Evolutionary conservation across 345 rosid species (phyloP).

Genomic region (Acer negundo): DNA sequence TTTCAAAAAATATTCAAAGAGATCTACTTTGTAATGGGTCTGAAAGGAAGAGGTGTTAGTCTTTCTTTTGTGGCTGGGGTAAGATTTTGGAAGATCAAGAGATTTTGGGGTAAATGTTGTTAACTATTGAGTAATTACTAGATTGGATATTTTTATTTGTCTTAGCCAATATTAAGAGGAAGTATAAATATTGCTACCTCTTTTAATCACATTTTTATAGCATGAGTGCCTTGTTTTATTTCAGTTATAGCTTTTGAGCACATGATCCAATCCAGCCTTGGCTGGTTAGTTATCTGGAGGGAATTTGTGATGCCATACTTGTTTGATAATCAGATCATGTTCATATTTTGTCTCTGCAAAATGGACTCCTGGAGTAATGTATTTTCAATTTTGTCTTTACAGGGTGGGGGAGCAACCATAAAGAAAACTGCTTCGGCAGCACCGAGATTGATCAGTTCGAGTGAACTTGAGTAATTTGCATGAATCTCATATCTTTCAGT

Average conservation of each 20-base stretch:
- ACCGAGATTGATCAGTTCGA: conserved; percentile 82
- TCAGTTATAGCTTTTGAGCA: not conserved
- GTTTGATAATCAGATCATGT: not conserved
- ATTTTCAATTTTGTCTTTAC: conserved; percentile 21
- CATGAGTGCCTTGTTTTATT: not conserved
- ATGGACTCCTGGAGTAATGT: not conserved
- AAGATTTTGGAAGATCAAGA: not conserved
- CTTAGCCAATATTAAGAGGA: not conserved
- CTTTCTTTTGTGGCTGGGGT: not conserved
- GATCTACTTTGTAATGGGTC: not conserved
- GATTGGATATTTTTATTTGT: conserved; percentile 3
- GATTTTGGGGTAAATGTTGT: not conserved
- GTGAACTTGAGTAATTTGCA: conserved; percentile 81
- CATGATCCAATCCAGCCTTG: not conserved
- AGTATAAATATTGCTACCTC: not conserved
- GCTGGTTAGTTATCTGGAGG: not conserved
- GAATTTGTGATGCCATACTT: not conserved
- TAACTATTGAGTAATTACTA: not conserved
- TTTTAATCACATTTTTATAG: not conserved
- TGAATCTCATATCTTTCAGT: conserved; percentile 16
- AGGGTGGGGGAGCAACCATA: conserved; percentile 77
- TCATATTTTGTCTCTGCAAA: not conserved
- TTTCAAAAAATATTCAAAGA: not conserved
- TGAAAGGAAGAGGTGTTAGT: not conserved
- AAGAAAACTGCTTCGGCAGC: conserved; percentile 62